Conservation (phyloP, 192 early-diverging fungal genomes). For the Cetraspora pellucida region DNA sequence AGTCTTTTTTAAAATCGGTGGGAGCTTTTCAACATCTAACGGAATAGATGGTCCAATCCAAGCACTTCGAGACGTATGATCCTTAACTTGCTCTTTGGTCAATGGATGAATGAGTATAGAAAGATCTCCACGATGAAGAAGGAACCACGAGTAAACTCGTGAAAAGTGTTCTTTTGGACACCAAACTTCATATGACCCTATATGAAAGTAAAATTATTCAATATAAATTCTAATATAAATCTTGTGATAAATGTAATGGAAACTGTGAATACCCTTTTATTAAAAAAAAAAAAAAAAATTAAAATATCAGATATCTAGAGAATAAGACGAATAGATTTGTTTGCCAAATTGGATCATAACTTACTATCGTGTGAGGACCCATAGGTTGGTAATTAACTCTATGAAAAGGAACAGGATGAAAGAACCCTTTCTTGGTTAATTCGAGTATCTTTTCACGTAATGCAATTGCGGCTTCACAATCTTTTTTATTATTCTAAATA, state of each 20-base stretch:
- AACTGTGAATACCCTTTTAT: not conserved
- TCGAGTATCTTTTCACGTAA: conserved; percentile 48
- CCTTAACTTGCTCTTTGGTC: conserved; percentile 50
- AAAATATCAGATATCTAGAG: not conserved
- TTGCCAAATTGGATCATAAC: not conserved
- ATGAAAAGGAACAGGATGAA: conserved; percentile 55
- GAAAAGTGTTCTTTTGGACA: conserved; percentile 63
- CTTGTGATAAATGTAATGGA: too few relatives aligned
- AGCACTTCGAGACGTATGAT: conserved; percentile 59
- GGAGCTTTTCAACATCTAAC: conserved; percentile 47
- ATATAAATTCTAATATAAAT: too few relatives aligned
- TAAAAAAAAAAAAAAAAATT: not conserved
- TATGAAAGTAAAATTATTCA: too few relatives aligned
- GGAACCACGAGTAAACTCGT: conserved; percentile 56
- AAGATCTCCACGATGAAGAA: conserved; percentile 49
- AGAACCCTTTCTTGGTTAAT: conserved; percentile 51
- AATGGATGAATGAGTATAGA: conserved; percentile 67
- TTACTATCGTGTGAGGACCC: conserved; percentile 65
- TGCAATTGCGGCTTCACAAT: conserved; percentile 35
- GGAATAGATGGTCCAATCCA: conserved; percentile 63
- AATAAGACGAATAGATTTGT: not conserved
- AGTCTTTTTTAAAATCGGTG: conserved; percentile 36
- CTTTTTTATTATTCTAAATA: not conserved
- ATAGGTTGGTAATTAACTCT: conserved; percentile 46
- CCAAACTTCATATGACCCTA: conserved; percentile 63